Base-by-base conservation (phyloP, 257 asterid genomes). In the Thymus quinquecostatus region DNA sequence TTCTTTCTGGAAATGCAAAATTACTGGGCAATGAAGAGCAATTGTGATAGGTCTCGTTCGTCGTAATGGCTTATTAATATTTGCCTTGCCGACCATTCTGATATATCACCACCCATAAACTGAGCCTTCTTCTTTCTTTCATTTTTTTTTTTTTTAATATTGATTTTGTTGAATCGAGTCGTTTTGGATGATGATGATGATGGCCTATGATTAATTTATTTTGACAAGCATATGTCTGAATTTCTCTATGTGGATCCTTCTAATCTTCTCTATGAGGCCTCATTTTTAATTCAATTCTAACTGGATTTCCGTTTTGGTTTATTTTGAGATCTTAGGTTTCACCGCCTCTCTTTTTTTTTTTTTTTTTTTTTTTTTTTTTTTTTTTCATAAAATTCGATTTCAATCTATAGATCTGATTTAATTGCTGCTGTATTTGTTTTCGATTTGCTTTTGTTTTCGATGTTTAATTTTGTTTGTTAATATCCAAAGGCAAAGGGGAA, bases 1-100 rank as follows among this genome's bases (percentile, higher is more conserved):
- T 21, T 21, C 21, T 21, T 21, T 21, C 21, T 21, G 21, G 21
- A 21, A 21, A 21, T 21, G 21, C 21, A 21, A 21, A 21, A 21
- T 21, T 21, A 21, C 21, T 21, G 21, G 86, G 77, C 87, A 6
- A 64, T 82, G 90, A 85, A 1, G 87, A 85, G 2, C 41, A 71
- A 1, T 47, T 53, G 75, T 78, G 80, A 79, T 78, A 61, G 87
- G 90, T 85, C 90, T 85, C 87, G 90, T 85, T 82, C 87, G 87
- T 80, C 86, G 80, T 85, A 85, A 78, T 45, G 87, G 87, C 83
- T 68, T 71, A 43, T 41, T 57, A 10, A 13, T 21, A 21, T 0
- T 4, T 81, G 85, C 90, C 87, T 80, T 85, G 90, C 82, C 84
- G 87, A 85, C 84, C 79, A 82, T 80, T 59, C 85, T 84, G 83